These are phyloP conservation scores for Monosporascus sp. DNA, from an alignment of 2,329 filamentous ascomycete genomes.

Conservation along the genomic window DNA sequence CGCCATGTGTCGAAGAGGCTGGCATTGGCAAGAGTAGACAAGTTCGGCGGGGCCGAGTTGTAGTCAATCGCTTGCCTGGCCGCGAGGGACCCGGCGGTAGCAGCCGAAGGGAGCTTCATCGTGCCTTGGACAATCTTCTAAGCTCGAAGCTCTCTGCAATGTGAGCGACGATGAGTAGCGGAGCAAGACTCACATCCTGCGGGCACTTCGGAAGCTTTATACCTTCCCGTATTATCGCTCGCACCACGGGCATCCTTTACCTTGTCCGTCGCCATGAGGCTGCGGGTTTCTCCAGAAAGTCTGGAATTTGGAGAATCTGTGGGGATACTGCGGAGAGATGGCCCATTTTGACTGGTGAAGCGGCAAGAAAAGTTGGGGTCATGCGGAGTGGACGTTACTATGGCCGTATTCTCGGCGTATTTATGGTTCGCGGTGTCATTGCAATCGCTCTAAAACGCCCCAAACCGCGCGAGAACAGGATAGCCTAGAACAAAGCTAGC, in stretches of 20 bases:
- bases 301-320: not conserved
- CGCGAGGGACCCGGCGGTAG: conserved; percentile 8
- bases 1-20: conserved; percentile 28
- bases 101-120: conserved; percentile 13
- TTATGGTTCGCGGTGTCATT: not conserved
- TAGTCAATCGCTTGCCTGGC: conserved; percentile 24
- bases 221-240: not conserved
- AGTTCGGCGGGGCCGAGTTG: conserved; percentile 32
- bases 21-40: conserved; percentile 32
- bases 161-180: not conserved
- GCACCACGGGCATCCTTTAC: too few relatives aligned
- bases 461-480: not conserved
- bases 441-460: not conserved
- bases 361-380: not conserved
- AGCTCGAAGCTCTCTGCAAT: too few relatives aligned
- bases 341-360: not conserved
- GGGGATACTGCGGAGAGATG: not conserved
- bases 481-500: not conserved
- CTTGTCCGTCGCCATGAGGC: too few relatives aligned
- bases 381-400: not conserved
- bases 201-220: not conserved
- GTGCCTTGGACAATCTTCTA: not conserved
- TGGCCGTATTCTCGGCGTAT: not conserved
- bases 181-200: not conserved
- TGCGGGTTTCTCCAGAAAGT: not conserved